These are phyloP conservation scores for Arthrobotrys pseudoclavata DNA, from an alignment of 2,329 filamentous ascomycete species.

Conservation along the genomic window DNA sequence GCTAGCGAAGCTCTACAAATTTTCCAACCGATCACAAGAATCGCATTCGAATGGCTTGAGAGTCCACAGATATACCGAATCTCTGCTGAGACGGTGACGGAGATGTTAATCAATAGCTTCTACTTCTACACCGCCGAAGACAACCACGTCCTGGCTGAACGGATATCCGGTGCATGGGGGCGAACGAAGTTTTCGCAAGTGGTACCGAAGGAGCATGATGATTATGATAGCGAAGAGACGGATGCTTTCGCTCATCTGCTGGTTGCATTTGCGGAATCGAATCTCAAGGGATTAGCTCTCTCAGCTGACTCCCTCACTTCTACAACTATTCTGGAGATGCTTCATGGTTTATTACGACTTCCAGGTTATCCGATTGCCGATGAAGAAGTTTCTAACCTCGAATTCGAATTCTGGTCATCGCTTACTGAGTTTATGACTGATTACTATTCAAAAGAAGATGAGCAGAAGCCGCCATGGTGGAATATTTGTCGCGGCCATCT, in stretches of 20 bases:
- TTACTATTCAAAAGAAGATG: slow-evolving; percentile 70
- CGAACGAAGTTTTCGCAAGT: slow-evolving; percentile 72
- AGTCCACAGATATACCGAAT: slow-evolving; percentile 71
- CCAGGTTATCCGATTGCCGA: slow-evolving; percentile 78
- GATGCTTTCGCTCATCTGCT: slow-evolving; percentile 77
- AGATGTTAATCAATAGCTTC: slow-evolving; percentile 76
- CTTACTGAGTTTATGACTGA: slow-evolving; percentile 79
- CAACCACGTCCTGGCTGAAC: slow-evolving; percentile 71
- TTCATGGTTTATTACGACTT: slow-evolving; percentile 77
- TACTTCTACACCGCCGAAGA: slow-evolving; percentile 74
- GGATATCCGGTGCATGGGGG: slow-evolving; percentile 75
- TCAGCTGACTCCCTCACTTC: slow-evolving; percentile 69
- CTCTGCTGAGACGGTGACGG: slow-evolving; percentile 66
- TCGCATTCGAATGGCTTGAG: slow-evolving; percentile 69
- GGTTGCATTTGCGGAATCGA: slow-evolving; percentile 78
- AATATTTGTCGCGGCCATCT: slow-evolving; percentile 73
- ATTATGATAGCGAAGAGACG: slow-evolving; percentile 68
- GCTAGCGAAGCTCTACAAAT: slow-evolving; percentile 48
- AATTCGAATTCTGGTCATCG: slow-evolving; percentile 84
- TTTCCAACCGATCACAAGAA: slow-evolving; percentile 56
- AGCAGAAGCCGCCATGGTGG: slow-evolving; percentile 71
- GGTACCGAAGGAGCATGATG: slow-evolving; percentile 74
- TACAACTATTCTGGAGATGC: slow-evolving; percentile 71
- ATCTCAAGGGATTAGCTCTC: slow-evolving; percentile 73
- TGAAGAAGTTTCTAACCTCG: slow-evolving; percentile 79